Percentiles rank a stretch among this genome's conserved stretches.
Evolutionary conservation across 305 asterid genomes (phyloP).

Genomic region (Rubia balearica): DNA sequence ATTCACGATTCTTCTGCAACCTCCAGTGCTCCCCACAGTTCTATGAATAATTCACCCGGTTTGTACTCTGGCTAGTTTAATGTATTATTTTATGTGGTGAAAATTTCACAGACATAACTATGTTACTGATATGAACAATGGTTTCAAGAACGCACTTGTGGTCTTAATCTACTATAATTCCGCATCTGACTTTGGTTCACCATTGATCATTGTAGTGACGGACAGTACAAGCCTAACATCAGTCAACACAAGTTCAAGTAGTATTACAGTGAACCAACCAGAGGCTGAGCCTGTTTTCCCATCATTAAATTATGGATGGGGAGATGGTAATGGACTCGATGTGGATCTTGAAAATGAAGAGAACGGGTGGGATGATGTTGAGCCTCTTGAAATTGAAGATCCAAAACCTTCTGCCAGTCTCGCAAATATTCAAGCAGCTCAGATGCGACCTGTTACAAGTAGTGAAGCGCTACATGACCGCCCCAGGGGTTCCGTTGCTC

Average conservation of each 20-base stretch:
- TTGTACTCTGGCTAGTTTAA: constrained; percentile 14
- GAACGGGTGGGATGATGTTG: constrained; percentile 93
- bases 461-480: constrained; percentile 47
- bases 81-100: neutral
- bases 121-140: no score
- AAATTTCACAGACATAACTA: no score
- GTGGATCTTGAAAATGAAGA: constrained; percentile 51
- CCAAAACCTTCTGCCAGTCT: constrained; percentile 64
- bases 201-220: constrained; percentile 31
- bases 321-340: constrained; percentile 67
- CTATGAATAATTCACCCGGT: constrained; percentile 66
- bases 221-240: constrained; percentile 43
- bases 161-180: neutral
- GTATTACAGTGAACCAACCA: constrained; percentile 45
- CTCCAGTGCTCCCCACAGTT: constrained; percentile 45
- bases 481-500: constrained; percentile 49
- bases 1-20: constrained; percentile 45
- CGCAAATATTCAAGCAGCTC: constrained; percentile 89
- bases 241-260: constrained; percentile 41
- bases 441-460: constrained; percentile 59
- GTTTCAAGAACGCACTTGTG: constrained; percentile 6
- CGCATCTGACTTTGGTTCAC: constrained; percentile 25
- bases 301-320: constrained; percentile 91
- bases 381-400: constrained; percentile 62
- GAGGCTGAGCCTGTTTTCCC: constrained; percentile 66